A percentile compares a stretch with the other conserved stretches of the same genome.
phyloP scores from a whole-genome alignment of 2,329 filamentous ascomycete genomes.

The Aspergillus ochraceus region DNA sequence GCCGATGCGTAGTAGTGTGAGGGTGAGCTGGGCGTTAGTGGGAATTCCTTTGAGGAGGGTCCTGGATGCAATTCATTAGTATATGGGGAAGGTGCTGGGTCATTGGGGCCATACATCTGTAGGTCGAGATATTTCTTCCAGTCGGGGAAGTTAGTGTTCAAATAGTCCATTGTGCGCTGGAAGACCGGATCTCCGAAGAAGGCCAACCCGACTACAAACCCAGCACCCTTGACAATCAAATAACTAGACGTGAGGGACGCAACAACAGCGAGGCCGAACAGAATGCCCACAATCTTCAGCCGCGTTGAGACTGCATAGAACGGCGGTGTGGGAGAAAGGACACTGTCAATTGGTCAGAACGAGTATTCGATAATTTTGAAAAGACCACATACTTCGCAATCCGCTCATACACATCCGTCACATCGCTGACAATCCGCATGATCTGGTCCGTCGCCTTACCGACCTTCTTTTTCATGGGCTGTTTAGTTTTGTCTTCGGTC shows the following conservation, averaged over 20 bases:
- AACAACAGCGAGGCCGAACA: slow-evolving; percentile 54
- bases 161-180: slow-evolving; percentile 54
- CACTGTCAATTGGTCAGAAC: slow-evolving; percentile 34
- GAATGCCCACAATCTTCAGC: slow-evolving; percentile 54
- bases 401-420: slow-evolving; percentile 64
- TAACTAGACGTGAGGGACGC: slow-evolving; percentile 60
- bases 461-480: slow-evolving; percentile 73
- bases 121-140: slow-evolving; percentile 77
- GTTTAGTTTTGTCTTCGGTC: slow-evolving; percentile 66
- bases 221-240: slow-evolving; percentile 64
- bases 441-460: slow-evolving; percentile 73
- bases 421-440: slow-evolving; percentile 66
- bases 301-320: slow-evolving; percentile 58
- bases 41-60: slow-evolving; percentile 78
- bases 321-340: slow-evolving; percentile 62
- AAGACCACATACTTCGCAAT: slow-evolving; percentile 54
- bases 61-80: slow-evolving; percentile 28
- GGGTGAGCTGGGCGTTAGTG: slow-evolving; percentile 79
- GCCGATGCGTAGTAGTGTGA: slow-evolving; percentile 78
- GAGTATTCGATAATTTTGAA: neutral
- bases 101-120: slow-evolving; percentile 50
- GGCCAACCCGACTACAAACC: slow-evolving; percentile 66
- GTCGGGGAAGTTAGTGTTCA: slow-evolving; percentile 56
- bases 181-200: slow-evolving; percentile 82
- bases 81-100: neutral